Conservation (phyloP, 2,329 filamentous ascomycete species). For the Pezicula rhizophila region DNA sequence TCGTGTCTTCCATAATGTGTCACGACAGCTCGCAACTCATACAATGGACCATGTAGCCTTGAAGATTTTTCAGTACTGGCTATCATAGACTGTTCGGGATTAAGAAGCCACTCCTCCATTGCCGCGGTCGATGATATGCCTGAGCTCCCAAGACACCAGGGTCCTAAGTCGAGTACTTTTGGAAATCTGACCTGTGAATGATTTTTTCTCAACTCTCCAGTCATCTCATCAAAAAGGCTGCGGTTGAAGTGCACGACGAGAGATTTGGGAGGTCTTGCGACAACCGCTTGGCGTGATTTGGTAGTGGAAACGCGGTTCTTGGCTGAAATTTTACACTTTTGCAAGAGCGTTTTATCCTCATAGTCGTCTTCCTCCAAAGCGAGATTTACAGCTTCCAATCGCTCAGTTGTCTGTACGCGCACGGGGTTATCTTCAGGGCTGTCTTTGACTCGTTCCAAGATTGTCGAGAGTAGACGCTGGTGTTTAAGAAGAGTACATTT, state of each 20-base stretch:
- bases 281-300: conserved; percentile 84
- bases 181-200: conserved; percentile 74
- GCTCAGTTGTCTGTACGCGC: conserved; percentile 34
- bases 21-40: conserved; percentile 76
- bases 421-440: conserved; percentile 12
- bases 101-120: conserved; percentile 63
- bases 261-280: conserved; percentile 75
- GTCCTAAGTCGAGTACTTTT: conserved; percentile 63
- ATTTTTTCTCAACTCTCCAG: conserved; percentile 78
- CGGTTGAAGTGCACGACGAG: conserved; percentile 86
- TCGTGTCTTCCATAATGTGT: conserved; percentile 89
- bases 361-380: conserved; percentile 78
- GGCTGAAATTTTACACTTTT: conserved; percentile 59
- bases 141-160: conserved; percentile 74
- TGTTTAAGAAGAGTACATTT: conserved; percentile 76
- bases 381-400: conserved; percentile 60
- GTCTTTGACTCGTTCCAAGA: conserved; percentile 37
- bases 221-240: conserved; percentile 81
- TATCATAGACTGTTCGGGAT: conserved; percentile 70
- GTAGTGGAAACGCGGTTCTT: conserved; percentile 68
- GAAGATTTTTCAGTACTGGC: conserved; percentile 46
- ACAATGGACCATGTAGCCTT: conserved; percentile 53
- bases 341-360: conserved; percentile 57
- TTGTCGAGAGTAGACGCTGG: conserved; percentile 39
- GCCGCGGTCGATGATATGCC: conserved; percentile 18